phyloP scores from a whole-genome alignment of 2,329 filamentous ascomycete species.

The Seiridium unicorne region DNA sequence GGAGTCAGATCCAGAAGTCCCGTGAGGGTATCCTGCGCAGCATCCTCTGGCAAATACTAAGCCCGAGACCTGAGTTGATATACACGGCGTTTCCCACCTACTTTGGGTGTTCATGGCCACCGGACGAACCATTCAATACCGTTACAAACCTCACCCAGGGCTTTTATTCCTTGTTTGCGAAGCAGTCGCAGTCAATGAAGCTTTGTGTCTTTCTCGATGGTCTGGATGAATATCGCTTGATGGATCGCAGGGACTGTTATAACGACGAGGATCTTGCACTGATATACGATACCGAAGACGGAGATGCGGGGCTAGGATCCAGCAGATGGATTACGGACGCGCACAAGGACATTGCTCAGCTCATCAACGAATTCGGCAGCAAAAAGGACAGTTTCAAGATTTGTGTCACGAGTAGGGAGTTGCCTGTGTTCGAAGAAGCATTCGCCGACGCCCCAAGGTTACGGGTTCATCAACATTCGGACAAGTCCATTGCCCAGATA shows the following conservation, averaged over 20 bases:
- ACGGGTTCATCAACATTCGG: slow-evolving; percentile 25
- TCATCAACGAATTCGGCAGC: slow-evolving; percentile 24
- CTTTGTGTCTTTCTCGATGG: slow-evolving; percentile 27
- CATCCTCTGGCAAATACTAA: slow-evolving; percentile 33
- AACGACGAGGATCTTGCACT: slow-evolving; percentile 24
- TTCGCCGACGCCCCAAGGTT: slow-evolving; percentile 22
- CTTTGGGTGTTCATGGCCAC: slow-evolving; percentile 26
- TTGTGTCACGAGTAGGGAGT: slow-evolving; percentile 25
- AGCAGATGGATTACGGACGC: slow-evolving; percentile 29
- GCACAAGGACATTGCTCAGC: slow-evolving; percentile 22
- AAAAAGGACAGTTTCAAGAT: slow-evolving; percentile 28
- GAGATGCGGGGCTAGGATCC: slow-evolving; percentile 26
- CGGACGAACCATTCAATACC: slow-evolving; percentile 25
- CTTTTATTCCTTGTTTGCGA: slow-evolving; percentile 27
- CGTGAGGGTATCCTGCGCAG: slow-evolving; percentile 36
- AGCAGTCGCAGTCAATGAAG: slow-evolving; percentile 23
- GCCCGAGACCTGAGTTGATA: slow-evolving; percentile 26
- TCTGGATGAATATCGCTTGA: slow-evolving; percentile 29
- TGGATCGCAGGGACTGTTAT: slow-evolving; percentile 30
- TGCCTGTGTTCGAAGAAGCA: slow-evolving; percentile 24
- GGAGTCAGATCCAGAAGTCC: slow-evolving; percentile 36
- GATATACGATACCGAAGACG: slow-evolving; percentile 24
- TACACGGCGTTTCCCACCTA: slow-evolving; percentile 27
- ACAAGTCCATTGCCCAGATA: slow-evolving; percentile 26
- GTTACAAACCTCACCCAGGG: slow-evolving; percentile 26